A percentile compares a stretch with the other conserved stretches of the same genome.
Conservation (phyloP, 1,284 basidiomycete species). For the Marasmius tenuissimus region DNA sequence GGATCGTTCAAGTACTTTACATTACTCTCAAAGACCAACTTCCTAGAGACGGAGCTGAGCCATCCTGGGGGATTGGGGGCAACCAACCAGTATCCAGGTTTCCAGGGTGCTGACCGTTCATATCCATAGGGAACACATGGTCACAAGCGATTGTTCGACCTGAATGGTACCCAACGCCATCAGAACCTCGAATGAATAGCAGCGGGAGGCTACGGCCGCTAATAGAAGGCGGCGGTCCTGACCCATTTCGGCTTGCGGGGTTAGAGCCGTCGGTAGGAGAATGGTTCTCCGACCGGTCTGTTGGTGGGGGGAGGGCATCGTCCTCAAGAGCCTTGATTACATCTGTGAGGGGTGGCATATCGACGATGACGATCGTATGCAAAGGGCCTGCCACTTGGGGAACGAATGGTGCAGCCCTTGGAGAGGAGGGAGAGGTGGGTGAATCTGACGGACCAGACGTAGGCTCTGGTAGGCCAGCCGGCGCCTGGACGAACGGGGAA, state of each 20-base stretch:
- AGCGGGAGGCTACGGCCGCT: constrained; percentile 65
- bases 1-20: constrained; percentile 34
- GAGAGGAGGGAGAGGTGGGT: constrained; percentile 26
- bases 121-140: constrained; percentile 66
- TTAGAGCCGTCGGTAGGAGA: constrained; percentile 28
- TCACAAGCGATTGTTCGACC: constrained; percentile 82
- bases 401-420: constrained; percentile 23
- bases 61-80: constrained; percentile 62
- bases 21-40: constrained; percentile 78
- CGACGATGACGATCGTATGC: constrained; percentile 77
- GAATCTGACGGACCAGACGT: constrained; percentile 27
- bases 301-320: constrained; percentile 50
- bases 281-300: constrained; percentile 37
- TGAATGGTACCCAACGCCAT: constrained; percentile 83
- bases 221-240: constrained; percentile 45
- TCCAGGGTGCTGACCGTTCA: constrained; percentile 41
- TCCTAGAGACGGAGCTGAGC: constrained; percentile 40
- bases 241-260: constrained; percentile 13
- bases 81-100: constrained; percentile 62
- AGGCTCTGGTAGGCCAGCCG: constrained; percentile 24
- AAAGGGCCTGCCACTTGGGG: constrained; percentile 53
- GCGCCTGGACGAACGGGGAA: constrained; percentile 49
- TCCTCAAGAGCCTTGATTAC: constrained; percentile 75
- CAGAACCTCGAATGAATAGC: constrained; percentile 71
- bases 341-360: constrained; percentile 70